Base-by-base conservation (phyloP, 257 asterid species). In the Coffea eugenioides region DNA sequence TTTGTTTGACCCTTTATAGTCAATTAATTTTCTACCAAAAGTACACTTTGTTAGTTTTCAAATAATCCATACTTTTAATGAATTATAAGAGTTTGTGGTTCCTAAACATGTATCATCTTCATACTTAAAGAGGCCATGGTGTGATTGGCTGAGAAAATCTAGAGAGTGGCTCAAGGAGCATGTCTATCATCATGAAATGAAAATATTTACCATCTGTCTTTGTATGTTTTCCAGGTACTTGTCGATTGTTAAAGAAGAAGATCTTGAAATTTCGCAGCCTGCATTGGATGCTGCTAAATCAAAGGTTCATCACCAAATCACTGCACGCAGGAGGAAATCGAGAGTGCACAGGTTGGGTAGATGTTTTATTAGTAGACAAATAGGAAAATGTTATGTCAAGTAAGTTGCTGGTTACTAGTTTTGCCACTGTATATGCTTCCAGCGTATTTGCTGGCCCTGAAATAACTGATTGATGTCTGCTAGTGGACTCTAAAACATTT, bases 221-320 rank as follows among this genome's bases (percentile, higher is more conserved):
- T 41, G 49, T n/a, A 18, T 85, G 39, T 62, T 80, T 13, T 73
- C 46, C 84, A 95, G 99, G 88, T 94, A 92, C 73, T 7, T 94
- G 77, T 84, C 91, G 18, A 91, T 94, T 71, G 76, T 92, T 27
- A 86, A 86, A 84, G 92, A 87, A 80, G 98, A 94, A 84, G 97
- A 97, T 8, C 88, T 94, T 34, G 97, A 91, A 68, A 92, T 94
- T 71, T 94, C 98, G 25, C 98, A 94, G 74, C 98, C 98, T 0
- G 98, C 85, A 65, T 90, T 94, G 41, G 97, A 91, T 78, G 82
- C 86, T 51, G 69, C 81, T 1, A 89, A 80, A 84, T 95, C 99
- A 1, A 89, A 85, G 85, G 86, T 94, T 81, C 95, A 94, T 73
- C 95, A 94, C 83, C 92, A 79, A 2, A 92, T 94, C 66, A 94